Evolutionary conservation across 2,329 filamentous ascomycete genomes (phyloP).

Genomic region (Beauveria sp.): DNA sequence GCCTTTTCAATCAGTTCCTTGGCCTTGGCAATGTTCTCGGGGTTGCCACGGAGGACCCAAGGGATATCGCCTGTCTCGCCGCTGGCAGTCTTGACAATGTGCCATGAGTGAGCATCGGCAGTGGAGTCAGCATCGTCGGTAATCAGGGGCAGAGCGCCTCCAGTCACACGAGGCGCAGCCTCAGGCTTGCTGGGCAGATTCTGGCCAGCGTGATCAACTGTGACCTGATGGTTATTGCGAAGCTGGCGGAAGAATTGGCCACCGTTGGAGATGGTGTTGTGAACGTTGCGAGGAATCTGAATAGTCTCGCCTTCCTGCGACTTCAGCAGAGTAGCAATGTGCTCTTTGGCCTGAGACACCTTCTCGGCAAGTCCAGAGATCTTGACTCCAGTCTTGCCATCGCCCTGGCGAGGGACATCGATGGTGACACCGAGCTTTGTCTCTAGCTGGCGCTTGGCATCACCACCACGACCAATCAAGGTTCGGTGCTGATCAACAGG

Average conservation of each 20-base stretch:
- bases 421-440: slow-evolving; percentile 77
- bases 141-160: slow-evolving; percentile 72
- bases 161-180: slow-evolving; percentile 47
- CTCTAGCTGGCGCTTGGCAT: slow-evolving; percentile 78
- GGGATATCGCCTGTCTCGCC: slow-evolving; percentile 68
- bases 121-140: slow-evolving; percentile 69
- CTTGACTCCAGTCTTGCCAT: slow-evolving; percentile 77
- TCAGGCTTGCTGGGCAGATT: slow-evolving; percentile 64
- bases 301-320: slow-evolving; percentile 83
- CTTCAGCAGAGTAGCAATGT: slow-evolving; percentile 73
- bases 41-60: slow-evolving; percentile 77
- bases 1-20: slow-evolving; percentile 66
- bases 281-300: slow-evolving; percentile 72
- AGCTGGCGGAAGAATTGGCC: slow-evolving; percentile 91
- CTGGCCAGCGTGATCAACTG: slow-evolving; percentile 83
- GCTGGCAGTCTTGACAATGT: slow-evolving; percentile 58
- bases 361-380: slow-evolving; percentile 70
- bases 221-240: slow-evolving; percentile 78
- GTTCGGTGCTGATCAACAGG: slow-evolving; percentile 83
- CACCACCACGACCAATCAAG: slow-evolving; percentile 86
- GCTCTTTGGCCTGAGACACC: slow-evolving; percentile 78
- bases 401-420: slow-evolving; percentile 86
- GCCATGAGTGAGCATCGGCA: slow-evolving; percentile 73
- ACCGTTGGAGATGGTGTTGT: slow-evolving; percentile 80
- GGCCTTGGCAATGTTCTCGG: slow-evolving; percentile 76